Conservation (phyloP, 1,284 basidiomycete species). For the Ganoderma meredithae region DNA sequence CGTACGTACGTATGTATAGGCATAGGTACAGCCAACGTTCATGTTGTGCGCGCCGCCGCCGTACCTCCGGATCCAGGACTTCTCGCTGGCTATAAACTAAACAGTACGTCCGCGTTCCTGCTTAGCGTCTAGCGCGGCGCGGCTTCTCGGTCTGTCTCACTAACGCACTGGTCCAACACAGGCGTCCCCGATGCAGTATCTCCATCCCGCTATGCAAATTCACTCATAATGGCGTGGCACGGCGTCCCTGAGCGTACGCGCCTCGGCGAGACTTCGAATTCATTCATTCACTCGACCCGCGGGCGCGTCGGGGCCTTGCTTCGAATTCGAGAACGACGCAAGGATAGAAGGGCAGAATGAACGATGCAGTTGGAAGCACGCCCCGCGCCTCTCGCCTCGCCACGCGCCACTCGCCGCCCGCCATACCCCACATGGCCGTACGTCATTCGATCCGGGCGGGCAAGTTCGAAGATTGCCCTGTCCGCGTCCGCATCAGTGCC, state of each 20-base stretch:
- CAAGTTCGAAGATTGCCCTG: background rate
- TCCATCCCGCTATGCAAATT: too few species aligned
- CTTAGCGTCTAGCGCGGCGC: background rate
- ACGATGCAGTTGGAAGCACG: background rate
- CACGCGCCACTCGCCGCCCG: background rate
- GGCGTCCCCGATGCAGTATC: too few species aligned
- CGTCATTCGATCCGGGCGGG: background rate
- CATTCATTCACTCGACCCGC: background rate
- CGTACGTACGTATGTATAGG: too few species aligned
- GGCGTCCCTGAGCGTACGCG: background rate
- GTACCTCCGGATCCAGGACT: background rate
- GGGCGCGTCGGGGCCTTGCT: background rate
- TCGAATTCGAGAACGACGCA: constrained; percentile 1
- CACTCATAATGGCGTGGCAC: background rate
- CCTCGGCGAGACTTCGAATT: background rate
- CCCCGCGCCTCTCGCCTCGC: background rate
- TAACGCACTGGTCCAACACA: background rate
- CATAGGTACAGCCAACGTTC: background rate
- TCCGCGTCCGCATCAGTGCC: background rate
- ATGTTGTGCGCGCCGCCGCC: background rate
- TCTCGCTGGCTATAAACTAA: too few species aligned
- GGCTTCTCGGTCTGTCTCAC: background rate
- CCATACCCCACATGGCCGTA: background rate
- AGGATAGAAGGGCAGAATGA: too few species aligned
- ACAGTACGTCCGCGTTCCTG: background rate